Conservation (phyloP, 306 rosid genomes). For the Acmispon strigosus region DNA sequence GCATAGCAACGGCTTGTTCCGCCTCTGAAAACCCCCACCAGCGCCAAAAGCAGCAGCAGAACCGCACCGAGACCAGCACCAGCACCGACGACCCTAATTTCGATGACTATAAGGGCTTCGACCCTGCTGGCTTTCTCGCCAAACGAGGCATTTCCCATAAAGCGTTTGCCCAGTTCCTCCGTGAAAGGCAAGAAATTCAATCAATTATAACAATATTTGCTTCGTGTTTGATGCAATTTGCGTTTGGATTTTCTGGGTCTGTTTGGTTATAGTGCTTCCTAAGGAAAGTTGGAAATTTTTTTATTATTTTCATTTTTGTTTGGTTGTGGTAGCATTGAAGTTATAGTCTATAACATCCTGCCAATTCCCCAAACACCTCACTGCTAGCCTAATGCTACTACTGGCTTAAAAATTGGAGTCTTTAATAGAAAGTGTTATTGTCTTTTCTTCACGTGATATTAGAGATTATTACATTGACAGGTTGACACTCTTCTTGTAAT, state of each 20-base stretch:
- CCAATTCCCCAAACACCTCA: too few species aligned
- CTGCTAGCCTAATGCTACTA: too few species aligned
- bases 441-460: background rate
- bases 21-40: slow-evolving; percentile 59
- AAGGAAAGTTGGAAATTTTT: background rate
- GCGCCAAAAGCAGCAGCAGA: slow-evolving; percentile 20
- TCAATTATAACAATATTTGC: background rate
- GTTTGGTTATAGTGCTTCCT: background rate
- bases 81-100: slow-evolving; percentile 23
- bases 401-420: background rate
- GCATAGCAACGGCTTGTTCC: slow-evolving; percentile 38
- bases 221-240: background rate
- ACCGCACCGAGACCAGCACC: slow-evolving; percentile 24
- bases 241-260: slow-evolving; percentile 4
- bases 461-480: background rate
- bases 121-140: slow-evolving; percentile 82
- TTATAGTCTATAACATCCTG: too few species aligned
- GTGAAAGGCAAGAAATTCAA: slow-evolving; percentile 58
- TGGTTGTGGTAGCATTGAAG: too few species aligned
- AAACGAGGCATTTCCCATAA: slow-evolving; percentile 75
- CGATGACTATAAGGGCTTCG: slow-evolving; percentile 56
- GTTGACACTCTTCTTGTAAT: background rate
- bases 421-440: background rate
- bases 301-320: too few species aligned
- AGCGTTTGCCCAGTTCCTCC: slow-evolving; percentile 75